phyloP scores from a whole-genome alignment of 208 protist genomes.

The Trypanosoma brucei region DNA sequence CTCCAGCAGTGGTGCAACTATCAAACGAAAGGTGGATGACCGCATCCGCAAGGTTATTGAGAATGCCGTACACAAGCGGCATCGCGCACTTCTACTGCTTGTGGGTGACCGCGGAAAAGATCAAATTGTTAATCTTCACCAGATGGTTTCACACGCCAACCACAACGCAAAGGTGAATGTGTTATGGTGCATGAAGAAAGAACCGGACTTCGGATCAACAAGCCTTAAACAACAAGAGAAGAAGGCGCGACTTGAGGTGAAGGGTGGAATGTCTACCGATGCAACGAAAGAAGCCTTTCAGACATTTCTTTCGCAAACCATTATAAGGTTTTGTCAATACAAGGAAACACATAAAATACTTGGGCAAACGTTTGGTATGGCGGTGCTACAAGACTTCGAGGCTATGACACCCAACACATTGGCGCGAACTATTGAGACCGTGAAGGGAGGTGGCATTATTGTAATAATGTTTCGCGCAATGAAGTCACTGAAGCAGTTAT shows the following conservation, averaged over 20 bases:
- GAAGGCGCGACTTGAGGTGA: constrained; percentile 93
- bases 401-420: constrained; percentile 99
- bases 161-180: constrained; percentile 96
- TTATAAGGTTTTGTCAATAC: constrained; percentile 99
- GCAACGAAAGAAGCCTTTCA: constrained; percentile 97
- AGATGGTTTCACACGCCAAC: constrained; percentile 97
- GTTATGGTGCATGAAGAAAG: constrained; percentile 99
- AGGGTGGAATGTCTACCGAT: constrained; percentile 89
- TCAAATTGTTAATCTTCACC: constrained; percentile 98
- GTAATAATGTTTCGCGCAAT: constrained; percentile 97
- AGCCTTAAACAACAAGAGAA: constrained; percentile 92
- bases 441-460: constrained; percentile 99
- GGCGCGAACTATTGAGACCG: constrained; percentile 99
- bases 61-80: constrained; percentile 92
- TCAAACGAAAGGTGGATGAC: constrained; percentile 92
- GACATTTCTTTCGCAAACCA: constrained; percentile 97
- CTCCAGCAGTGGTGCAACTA: constrained; percentile 29
- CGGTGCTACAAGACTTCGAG: constrained; percentile 99
- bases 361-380: constrained; percentile 99
- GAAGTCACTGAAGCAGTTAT: constrained; percentile 95
- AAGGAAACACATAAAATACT: constrained; percentile 98
- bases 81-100: constrained; percentile 97
- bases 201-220: constrained; percentile 96
- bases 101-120: constrained; percentile 97
- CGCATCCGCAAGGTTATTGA: constrained; percentile 96